phyloP scores from a whole-genome alignment of 2,329 filamentous ascomycete species.

The Penicillium aurantiogriseum region DNA sequence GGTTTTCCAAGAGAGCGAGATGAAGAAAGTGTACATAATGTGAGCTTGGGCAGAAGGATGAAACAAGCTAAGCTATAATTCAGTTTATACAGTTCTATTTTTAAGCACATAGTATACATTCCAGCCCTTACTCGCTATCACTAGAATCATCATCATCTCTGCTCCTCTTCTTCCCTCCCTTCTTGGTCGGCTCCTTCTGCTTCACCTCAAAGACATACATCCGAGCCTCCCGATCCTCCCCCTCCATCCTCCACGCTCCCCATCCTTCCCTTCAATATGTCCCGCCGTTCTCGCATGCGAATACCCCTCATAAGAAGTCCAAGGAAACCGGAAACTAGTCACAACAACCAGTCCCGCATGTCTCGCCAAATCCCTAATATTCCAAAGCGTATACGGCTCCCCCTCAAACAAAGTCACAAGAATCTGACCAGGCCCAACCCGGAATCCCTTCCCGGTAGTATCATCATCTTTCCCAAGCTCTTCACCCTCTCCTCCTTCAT shows the following conservation, averaged over 20 bases:
- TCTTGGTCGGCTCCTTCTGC: constrained; percentile 30
- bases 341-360: constrained; percentile 56
- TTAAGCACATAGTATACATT: background rate
- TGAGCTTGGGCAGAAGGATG: constrained; percentile 40
- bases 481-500: constrained; percentile 14
- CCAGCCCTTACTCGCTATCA: constrained; percentile 29
- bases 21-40: constrained; percentile 90
- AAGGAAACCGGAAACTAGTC: constrained; percentile 50
- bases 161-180: constrained; percentile 36
- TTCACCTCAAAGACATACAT: constrained; percentile 49
- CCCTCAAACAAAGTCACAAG: constrained; percentile 89
- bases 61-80: background rate
- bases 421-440: constrained; percentile 53
- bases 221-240: constrained; percentile 48
- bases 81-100: background rate
- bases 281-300: constrained; percentile 49
- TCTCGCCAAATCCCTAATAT: constrained; percentile 80
- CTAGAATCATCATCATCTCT: constrained; percentile 36
- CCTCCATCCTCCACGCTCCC: constrained; percentile 45
- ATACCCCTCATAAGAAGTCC: constrained; percentile 48
- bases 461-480: constrained; percentile 13
- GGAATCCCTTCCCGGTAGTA: constrained; percentile 18
- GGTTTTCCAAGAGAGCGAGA: constrained; percentile 58
- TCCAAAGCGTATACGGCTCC: constrained; percentile 94
- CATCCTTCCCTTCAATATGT: constrained; percentile 43